Percentiles rank a stretch among this genome's conserved stretches.
phyloP scores from a whole-genome alignment of 371 early-diverging fungal species.

The Lichtheimia hyalospora region DNA sequence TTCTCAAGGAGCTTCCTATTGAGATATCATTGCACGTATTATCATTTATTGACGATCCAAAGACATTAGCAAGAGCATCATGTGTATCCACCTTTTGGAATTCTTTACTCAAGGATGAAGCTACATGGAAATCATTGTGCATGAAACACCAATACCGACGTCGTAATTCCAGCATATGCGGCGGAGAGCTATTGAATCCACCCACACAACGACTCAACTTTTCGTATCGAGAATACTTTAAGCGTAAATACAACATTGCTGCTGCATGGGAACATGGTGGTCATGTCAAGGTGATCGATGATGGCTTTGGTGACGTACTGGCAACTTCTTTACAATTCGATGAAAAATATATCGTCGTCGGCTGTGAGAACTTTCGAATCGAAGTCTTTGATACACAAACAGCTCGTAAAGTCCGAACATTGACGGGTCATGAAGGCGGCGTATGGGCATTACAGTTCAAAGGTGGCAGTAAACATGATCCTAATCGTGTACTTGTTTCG shows the following conservation, averaged over 20 bases:
- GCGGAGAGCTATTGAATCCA: conserved; percentile 48
- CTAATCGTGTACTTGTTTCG: conserved; percentile 71
- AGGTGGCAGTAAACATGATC: conserved; percentile 55
- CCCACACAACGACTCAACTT: conserved; percentile 47
- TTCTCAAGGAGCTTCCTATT: conserved; percentile 71
- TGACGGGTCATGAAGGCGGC: conserved; percentile 93
- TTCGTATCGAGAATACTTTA: conserved; percentile 78
- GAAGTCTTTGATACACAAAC: conserved; percentile 80
- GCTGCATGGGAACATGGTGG: conserved; percentile 79
- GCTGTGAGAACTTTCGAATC: conserved; percentile 83
- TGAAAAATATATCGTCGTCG: conserved; percentile 81
- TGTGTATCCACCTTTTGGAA: conserved; percentile 80
- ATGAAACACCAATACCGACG: conserved; percentile 51
- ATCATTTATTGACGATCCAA: conserved; percentile 65
- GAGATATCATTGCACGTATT: conserved; percentile 76
- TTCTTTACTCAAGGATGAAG: conserved; percentile 64
- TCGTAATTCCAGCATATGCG: conserved; percentile 51
- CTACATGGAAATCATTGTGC: conserved; percentile 51
- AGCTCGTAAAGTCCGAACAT: conserved; percentile 63
- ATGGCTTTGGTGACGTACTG: conserved; percentile 74
- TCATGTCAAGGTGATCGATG: conserved; percentile 68
- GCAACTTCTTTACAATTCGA: conserved; percentile 90
- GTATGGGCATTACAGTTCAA: conserved; percentile 92
- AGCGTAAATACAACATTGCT: conserved; percentile 70
- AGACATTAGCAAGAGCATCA: conserved; percentile 70